Evolutionary conservation across 768 basidiomycete genomes (phyloP), one percentile per base, ranked within the genome.

Genomic region (Hysterangium stoloniferum): DNA sequence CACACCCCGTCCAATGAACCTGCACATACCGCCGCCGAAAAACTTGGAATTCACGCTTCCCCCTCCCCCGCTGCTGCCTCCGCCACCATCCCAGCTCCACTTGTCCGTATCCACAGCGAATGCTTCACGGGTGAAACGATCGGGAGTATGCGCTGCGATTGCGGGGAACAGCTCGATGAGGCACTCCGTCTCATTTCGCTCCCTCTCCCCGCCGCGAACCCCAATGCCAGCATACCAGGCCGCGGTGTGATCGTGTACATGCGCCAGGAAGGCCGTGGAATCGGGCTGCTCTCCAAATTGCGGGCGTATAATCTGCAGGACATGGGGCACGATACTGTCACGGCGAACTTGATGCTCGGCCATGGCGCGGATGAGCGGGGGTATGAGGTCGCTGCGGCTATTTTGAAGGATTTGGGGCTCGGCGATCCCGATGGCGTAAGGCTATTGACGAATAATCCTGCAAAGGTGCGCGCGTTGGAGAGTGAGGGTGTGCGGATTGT

Each of bases 121-220:
- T 99, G 96, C 65, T 98, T 92, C 69, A 99, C 96, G 0, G 96
- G 96, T 25, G 96, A 98, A 67, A 98, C 94, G 6, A 80, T 98
- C 52, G 96, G 96, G 25, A 83, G 92, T 73, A 93, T 96, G 87
- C 85, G 96, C 28, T 99, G 96, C 63, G 96, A 99, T 65, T 99
- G 96, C 62, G 96, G 96, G 12, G 94, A 98, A 67, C 96, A 99
- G 65, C 76, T 99, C 4, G 94, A 98, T 67, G 95, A 97, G 64
- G 92, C 96, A n/a, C 82, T 98, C 54, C 79, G 90, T 9, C 82
- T 83, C 59, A 91, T 97, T 59, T 82, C 85, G 12, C 75, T 79
- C 63, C 80, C 88, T 38, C 75, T 85, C 59, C 62, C 70, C 13
- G 61, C 80, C 52, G 69, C 73, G 7, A 57, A 70, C 9, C 49